Evolutionary conservation across 805 yeast genomes (phyloP), one percentile per base, ranked within the genome.

Genomic region (Sugiyamaella smithiae): DNA sequence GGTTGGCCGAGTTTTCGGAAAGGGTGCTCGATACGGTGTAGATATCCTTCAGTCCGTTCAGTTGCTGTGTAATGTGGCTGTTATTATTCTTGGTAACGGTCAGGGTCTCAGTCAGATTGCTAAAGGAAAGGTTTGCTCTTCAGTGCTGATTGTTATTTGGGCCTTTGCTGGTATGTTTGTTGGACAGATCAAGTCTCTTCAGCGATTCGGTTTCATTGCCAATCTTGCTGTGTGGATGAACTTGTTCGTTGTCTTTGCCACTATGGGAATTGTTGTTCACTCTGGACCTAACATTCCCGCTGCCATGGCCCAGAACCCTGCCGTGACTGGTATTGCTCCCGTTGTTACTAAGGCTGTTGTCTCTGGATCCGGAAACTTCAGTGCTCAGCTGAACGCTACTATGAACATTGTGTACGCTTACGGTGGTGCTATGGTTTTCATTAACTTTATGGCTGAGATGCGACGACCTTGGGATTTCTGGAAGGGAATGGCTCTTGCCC

Each of bases 401-500:
- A 67, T 73, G 61, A 74, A 74, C 57, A 67, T 74, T 52, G 75
- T 75, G 16, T 75, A 70, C 58, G 71, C 77, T 2, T 75, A 72
- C 65, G 79, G 78, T 33, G 80, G 79, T 53, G 74, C 78, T n/a
- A 67, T 74, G 52, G 70, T 74, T 43, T 74, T 73, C 61, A 67
- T 72, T 14, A 77, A 75, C 55, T 67, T 75, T 44, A 64, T 75
- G 63, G 71, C 78, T 8, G 79, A 75, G 58, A 70, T 75, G 76
- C 65, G 61, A 48, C 65, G 72, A 43, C 79, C 79, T 6, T 62
- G 62, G 67, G 78, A 75, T 49, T 75, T 75, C 62, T 67, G 74
- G 71, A 72, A 73, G 58, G 77, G 77, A 40, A 68, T 74, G 71
- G 51, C 67, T 16, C 53, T 63, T 36, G 76, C 77, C 19, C 75